Evolutionary conservation across 2,329 filamentous ascomycete species (phyloP).

Genomic region (Colletotrichum euphorbiae): DNA sequence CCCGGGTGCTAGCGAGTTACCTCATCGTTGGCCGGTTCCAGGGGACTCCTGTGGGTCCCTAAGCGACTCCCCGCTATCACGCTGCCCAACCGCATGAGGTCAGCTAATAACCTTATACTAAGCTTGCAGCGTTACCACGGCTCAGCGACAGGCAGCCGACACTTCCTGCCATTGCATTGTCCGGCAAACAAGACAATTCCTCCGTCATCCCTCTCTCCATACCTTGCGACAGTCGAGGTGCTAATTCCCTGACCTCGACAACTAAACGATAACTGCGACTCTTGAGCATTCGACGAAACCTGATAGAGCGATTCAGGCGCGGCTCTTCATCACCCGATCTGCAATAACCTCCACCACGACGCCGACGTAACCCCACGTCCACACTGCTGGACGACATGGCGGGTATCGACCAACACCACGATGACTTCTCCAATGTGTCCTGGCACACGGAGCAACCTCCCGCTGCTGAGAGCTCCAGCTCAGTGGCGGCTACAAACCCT

Average conservation of each 20-base stretch:
- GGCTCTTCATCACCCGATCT: not conserved
- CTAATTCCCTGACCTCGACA: not conserved
- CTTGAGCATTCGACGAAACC: not conserved
- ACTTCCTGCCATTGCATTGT: conserved; percentile 31
- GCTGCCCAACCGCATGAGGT: conserved; percentile 28
- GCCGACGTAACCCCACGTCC: conserved; percentile 40
- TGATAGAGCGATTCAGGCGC: conserved; percentile 6
- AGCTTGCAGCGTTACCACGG: conserved; percentile 36
- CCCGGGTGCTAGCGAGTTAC: conserved; percentile 31
- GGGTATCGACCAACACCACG: conserved; percentile 61
- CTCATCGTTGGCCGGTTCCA: conserved; percentile 17
- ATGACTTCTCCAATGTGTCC: conserved; percentile 84
- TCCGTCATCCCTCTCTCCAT: conserved; percentile 24
- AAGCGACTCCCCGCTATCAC: conserved; percentile 27
- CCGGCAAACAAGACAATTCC: conserved; percentile 29
- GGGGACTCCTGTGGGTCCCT: conserved; percentile 16
- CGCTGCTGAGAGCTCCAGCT: conserved; percentile 43
- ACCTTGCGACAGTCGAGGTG: conserved; percentile 23
- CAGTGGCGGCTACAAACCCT: conserved; percentile 43
- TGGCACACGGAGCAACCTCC: conserved; percentile 74
- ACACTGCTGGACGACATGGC: conserved; percentile 50
- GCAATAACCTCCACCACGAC: conserved; percentile 3
- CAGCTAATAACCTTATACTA: conserved; percentile 2
- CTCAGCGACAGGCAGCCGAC: conserved; percentile 37
- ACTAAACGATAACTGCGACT: not conserved